Evolutionary conservation across 2,329 filamentous ascomycete species (phyloP).

Genomic region (Coniochaeta sp.): DNA sequence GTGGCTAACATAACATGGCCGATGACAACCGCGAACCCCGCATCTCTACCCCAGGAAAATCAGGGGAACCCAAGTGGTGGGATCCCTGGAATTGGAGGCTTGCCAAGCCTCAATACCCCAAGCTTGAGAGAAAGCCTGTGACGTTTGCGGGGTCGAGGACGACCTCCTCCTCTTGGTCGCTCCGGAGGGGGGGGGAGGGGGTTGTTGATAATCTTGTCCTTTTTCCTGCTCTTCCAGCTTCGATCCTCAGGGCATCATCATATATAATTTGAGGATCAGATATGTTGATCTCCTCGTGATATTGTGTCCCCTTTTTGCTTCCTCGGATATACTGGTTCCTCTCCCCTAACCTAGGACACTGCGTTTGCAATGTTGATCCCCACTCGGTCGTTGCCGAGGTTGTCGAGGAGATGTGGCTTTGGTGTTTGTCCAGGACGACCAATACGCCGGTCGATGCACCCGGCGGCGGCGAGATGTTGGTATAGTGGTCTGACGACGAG

Average conservation of each 20-base stretch:
- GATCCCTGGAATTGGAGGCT: neutral
- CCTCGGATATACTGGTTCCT: neutral
- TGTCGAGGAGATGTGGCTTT: neutral
- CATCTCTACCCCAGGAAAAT: neutral
- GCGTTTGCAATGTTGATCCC: neutral
- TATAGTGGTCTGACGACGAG: slow-evolving; percentile 13
- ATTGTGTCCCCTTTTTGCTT: neutral
- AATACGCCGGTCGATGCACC: neutral
- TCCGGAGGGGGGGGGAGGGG: neutral
- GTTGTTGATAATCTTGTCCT: neutral
- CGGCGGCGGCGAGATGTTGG: neutral
- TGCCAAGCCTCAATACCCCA: neutral
- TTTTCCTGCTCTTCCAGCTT: neutral
- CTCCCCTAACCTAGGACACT: neutral
- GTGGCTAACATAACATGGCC: neutral
- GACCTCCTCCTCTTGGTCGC: neutral
- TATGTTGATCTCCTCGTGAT: neutral
- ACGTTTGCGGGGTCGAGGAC: neutral
- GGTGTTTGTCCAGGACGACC: neutral
- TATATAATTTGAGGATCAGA: neutral
- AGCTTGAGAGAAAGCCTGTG: neutral
- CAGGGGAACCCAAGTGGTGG: neutral
- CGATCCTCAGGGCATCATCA: neutral
- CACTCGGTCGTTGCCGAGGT: neutral
- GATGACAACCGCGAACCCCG: neutral